These are phyloP conservation scores for Diplodia intermedia DNA, from an alignment of 2,329 filamentous ascomycete genomes.

Conservation along the genomic window DNA sequence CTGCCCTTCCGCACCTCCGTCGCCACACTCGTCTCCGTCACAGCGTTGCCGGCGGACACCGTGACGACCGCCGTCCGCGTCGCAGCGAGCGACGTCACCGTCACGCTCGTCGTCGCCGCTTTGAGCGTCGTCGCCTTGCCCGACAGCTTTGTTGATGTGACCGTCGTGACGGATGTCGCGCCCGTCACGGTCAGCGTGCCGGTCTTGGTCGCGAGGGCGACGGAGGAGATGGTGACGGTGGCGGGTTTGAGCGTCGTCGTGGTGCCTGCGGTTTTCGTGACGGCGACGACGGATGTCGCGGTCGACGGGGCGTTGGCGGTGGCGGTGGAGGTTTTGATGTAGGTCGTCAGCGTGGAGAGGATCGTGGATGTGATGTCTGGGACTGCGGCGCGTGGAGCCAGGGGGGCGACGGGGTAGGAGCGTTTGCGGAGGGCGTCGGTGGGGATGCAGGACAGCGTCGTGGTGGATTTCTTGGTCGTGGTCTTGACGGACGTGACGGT, in stretches of 20 bases:
- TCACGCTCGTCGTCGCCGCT: background rate
- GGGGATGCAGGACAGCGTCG: constrained; percentile 40
- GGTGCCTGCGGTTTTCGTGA: constrained; percentile 37
- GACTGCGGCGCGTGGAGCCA: too few species aligned
- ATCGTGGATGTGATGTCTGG: constrained; percentile 39
- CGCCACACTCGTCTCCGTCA: constrained; percentile 34
- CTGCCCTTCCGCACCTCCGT: background rate
- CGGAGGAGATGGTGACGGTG: background rate
- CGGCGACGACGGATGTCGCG: constrained; percentile 37
- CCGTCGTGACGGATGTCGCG: background rate
- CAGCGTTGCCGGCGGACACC: constrained; percentile 6
- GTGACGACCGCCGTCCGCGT: constrained; percentile 37
- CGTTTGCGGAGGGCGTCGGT: constrained; percentile 35
- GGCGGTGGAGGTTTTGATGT: constrained; percentile 36
- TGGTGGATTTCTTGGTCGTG: constrained; percentile 42
- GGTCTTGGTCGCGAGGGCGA: constrained; percentile 34
- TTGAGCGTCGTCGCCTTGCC: constrained; percentile 8
- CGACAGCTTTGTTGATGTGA: background rate
- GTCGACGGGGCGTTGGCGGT: constrained; percentile 35
- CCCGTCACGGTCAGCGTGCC: constrained; percentile 15
- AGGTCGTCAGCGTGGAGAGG: constrained; percentile 39
- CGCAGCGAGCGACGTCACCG: constrained; percentile 28
- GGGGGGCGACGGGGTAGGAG: too few species aligned
- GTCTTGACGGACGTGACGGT: constrained; percentile 40
- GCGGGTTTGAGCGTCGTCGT: constrained; percentile 37